Conservation (phyloP, 768 basidiomycete species). For the Clathrus columnatus region DNA sequence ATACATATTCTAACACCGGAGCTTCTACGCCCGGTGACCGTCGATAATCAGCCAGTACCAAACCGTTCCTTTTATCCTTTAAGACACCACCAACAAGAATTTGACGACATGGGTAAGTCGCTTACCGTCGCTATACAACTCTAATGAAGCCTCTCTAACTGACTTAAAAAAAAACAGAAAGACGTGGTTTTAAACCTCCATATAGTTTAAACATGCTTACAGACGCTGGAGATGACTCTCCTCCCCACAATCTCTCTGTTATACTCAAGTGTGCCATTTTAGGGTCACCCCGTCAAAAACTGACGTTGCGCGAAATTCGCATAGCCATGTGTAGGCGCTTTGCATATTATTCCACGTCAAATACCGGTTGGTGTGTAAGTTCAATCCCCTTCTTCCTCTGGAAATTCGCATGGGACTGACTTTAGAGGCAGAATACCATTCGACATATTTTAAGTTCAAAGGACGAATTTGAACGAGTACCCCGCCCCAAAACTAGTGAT, state of each 20-base stretch:
- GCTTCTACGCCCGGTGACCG: background rate
- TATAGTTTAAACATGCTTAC: background rate
- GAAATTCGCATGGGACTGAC: background rate
- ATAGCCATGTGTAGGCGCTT: conserved; percentile 74
- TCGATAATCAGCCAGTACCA: background rate
- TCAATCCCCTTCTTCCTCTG: background rate
- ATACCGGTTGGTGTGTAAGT: background rate
- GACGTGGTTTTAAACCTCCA: background rate
- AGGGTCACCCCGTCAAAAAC: conserved; percentile 60
- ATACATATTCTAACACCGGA: background rate
- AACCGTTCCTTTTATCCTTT: background rate
- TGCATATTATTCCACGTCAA: conserved; percentile 19
- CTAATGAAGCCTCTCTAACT: background rate
- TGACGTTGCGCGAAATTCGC: conserved; percentile 80
- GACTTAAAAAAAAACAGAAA: background rate
- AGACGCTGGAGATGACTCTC: background rate
- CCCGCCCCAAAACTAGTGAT: background rate
- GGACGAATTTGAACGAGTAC: background rate
- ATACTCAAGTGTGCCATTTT: conserved; percentile 79
- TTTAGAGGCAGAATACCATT: background rate
- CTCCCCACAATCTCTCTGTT: conserved; percentile 63
- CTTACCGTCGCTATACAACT: background rate
- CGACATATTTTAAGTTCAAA: background rate
- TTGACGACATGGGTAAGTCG: background rate
- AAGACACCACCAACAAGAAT: background rate